Base-by-base conservation (phyloP, 805 yeast genomes). In the Brettanomyces nanus region DNA sequence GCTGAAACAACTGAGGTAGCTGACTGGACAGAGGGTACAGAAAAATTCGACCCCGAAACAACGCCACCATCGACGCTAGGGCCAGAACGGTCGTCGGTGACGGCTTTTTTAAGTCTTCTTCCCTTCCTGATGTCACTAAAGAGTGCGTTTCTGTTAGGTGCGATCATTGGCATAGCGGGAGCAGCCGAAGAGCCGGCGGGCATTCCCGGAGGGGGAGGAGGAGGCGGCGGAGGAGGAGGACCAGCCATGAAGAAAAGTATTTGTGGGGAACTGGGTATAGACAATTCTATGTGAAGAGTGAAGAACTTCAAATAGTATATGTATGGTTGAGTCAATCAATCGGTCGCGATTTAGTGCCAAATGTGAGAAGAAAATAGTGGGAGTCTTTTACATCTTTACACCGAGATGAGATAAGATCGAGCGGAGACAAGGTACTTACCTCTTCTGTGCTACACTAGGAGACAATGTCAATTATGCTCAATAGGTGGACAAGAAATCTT, bases 81-180 rank as follows among this genome's bases (percentile, higher is more conserved):
- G 1, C 71, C 74, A 40, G 83, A 74, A 62, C 95, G 61, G 66
- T 75, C 79, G 60, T 72, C 62, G 44, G 97, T 73, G 44, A 58
- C 63, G 1, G 85, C 75, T 45, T 80, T 77, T 51, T 77, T 80
- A 39, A 81, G 64, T 33, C 49, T 58, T 36, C 54, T 61, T 18
- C 89, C 90, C 44, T 83, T 82, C 51, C 86, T 74, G 46, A 90
- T 90, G 55, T 85, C 95, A 22, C 92, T 85, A 19, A 90, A 66
- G 36, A 90, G 54, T 2, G 80, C 78, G 44, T 70, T 70, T 54
- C 77, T 59, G 15, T 67, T 69, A 7, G 61, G 53, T 6, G 59
- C 45, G 11, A 52, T 44, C 5, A 35, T 28, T 25, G 51, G 62
- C 23, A 53, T 45, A 33, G 54, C 47, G 13, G 61, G 52, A n/a